phyloP scores from a whole-genome alignment of 345 rosid genomes.

The Hibiscus trionum region DNA sequence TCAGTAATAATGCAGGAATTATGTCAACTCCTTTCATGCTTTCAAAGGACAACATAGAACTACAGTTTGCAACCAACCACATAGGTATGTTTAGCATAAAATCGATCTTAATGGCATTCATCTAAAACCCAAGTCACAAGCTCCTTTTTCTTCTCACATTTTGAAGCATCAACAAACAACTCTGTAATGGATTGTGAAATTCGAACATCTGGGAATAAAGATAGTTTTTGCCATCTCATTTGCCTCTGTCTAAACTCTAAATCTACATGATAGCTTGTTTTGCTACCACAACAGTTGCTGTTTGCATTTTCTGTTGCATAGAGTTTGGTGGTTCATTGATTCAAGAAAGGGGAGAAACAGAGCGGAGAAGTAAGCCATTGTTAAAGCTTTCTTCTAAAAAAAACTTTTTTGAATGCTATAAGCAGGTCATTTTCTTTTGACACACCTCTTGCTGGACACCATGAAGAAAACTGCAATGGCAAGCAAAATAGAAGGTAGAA shows the following conservation, averaged over 20 bases:
- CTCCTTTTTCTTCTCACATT: neutral
- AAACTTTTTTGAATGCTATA: constrained; percentile 1
- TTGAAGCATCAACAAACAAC: neutral
- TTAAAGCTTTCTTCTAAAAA: neutral
- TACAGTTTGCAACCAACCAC: constrained; percentile 52
- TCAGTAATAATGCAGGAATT: constrained; percentile 49
- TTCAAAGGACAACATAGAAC: constrained; percentile 42
- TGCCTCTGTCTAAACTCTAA: neutral
- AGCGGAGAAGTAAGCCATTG: neutral
- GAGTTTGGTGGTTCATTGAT: neutral
- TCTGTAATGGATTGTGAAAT: neutral
- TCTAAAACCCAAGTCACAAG: too few relatives aligned
- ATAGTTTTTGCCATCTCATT: neutral
- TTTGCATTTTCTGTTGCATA: neutral
- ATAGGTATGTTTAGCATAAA: constrained; percentile 26
- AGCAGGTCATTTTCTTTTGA: constrained; percentile 74
- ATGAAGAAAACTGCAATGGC: constrained; percentile 62
- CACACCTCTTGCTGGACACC: constrained; percentile 54
- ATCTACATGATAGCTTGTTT: neutral
- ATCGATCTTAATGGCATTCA: neutral
- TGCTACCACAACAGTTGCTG: neutral
- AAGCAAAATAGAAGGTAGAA: constrained; percentile 62
- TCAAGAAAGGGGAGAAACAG: neutral
- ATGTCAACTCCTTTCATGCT: constrained; percentile 34
- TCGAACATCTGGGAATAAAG: neutral